Evolutionary conservation across 1,139 yeast species (phyloP), one percentile per base, ranked within the genome.

Genomic region (Blastobotrys persicus): DNA sequence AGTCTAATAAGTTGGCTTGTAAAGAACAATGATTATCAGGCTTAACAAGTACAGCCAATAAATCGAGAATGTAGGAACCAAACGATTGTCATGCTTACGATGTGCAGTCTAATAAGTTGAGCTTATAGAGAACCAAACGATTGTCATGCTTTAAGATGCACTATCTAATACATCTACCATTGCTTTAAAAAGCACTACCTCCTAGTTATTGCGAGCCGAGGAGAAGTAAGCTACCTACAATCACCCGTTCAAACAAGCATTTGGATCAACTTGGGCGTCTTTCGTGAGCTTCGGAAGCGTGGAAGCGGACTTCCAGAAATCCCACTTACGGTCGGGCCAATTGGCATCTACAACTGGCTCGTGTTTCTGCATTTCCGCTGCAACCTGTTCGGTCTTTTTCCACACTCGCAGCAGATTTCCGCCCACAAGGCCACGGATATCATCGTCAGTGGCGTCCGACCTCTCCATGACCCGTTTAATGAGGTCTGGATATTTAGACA

Each of bases 401-500:
- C 81, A 78, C 1, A 76, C 80, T 50, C 81, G 64, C 40, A 77
- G 54, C 4, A 75, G 71, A 56, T 78, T 78, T 40, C 71, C 65
- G 56, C 48, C 42, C 7, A 46, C 32, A n/a, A 46, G 28, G 13
- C 48, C 48, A 14, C 45, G 31, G 12, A 46, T 46, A n/a, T 46
- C 41, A 4, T 46, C 38, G n/a, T 34, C 48, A 12, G 48, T 28
- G 7, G 45, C 48, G 4, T 44, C 42, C 3, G 41, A 23, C 14
- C 45, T 16, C 39, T 67, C 66, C 76, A 77, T 74, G 17, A 74
- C 69, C 46, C 59, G 66, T 50, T 66, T 67, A 28, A 78, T 59
- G 45, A 78, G 63, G 43, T 75, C 78, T 0, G 82, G 82, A 54
- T 77, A 78, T 55, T 77, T 76, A 12, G 80, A 75, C 2, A 76